These are phyloP conservation scores for Emergomyces pasteurianus DNA, from an alignment of 2,329 filamentous ascomycete species.

Conservation along the genomic window DNA sequence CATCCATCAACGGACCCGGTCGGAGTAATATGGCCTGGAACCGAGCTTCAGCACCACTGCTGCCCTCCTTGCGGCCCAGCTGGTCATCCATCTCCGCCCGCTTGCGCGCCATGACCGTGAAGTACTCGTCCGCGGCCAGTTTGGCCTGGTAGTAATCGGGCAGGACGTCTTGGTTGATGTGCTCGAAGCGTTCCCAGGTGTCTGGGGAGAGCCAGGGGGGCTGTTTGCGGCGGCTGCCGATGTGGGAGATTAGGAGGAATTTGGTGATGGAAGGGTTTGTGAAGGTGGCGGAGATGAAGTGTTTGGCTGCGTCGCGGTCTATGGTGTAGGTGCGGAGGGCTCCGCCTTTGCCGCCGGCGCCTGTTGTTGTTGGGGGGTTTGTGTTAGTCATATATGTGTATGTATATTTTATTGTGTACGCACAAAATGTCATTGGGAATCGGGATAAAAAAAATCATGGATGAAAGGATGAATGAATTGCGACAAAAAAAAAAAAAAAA, in stretches of 20 bases:
- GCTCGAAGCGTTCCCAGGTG: conserved; percentile 34
- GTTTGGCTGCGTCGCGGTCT: conserved; percentile 43
- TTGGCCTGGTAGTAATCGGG: conserved; percentile 44
- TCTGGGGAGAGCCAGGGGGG: conserved; percentile 41
- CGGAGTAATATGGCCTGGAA: conserved; percentile 42
- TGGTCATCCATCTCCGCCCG: conserved; percentile 15
- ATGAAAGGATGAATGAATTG: neutral
- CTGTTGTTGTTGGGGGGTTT: conserved; percentile 18
- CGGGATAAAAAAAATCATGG: too few species aligned
- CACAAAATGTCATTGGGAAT: too few species aligned
- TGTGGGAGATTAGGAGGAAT: conserved; percentile 44
- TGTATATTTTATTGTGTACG: neutral
- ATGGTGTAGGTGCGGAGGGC: conserved; percentile 39
- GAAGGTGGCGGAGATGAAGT: conserved; percentile 40
- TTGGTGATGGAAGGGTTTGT: conserved; percentile 36
- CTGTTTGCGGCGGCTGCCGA: conserved; percentile 37
- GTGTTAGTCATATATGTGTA: neutral
- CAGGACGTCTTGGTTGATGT: conserved; percentile 38
- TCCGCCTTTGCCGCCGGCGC: conserved; percentile 45
- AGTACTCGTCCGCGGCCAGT: conserved; percentile 44
- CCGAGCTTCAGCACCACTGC: conserved; percentile 11
- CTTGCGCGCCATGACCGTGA: conserved; percentile 34
- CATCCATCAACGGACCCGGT: conserved; percentile 39
- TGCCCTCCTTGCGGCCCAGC: neutral
- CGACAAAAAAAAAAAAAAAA: neutral